Evolutionary conservation across 2,329 filamentous ascomycete genomes (phyloP), one percentile per base, ranked within the genome.

Genomic region (Apiospora pterosperma): DNA sequence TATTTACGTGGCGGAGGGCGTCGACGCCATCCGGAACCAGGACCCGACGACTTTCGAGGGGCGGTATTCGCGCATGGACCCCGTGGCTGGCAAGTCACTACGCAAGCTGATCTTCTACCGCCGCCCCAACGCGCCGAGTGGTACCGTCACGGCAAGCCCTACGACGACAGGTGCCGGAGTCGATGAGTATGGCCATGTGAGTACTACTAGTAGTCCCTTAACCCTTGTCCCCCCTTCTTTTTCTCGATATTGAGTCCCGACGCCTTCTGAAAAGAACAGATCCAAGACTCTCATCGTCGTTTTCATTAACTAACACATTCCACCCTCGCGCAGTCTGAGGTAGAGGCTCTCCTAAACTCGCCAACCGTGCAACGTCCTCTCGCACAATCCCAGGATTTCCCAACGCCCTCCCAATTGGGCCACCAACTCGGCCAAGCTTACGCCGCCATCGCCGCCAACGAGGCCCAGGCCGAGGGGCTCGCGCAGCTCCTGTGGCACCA

Each of bases 41-140:
- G 61, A 55, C 5, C 65, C 64, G 1, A 36, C 62, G 14, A 62
- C 61, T 12, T 75, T 75, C 58, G 67, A 71, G n/a, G 58, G 61
- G 2, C 64, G 72, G 23, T 78, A 74, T 52, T 67, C 67, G 16
- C 73, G 72, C 59, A 79, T 78, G 77, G 71, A 70, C 14, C 76
- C 76, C 1, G 59, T 67, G 5, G 68, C 68, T 1, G 73, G 67
- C 16, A 65, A 68, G 36, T 65, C 68, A 19, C 62, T 75, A 10
- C 72, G 69, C 23, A 62, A 66, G 12, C 63, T 65, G 16, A 12
- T 68, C 8, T 72, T 71, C 25, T 69, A 69, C 6, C 55, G 28
- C 16, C 12, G 61, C 8, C 34, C 41, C 21, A 42, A 34, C 34
- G 36, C 7, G 10, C 19, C 7, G 5, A 25, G 58, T 23, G 25